Conservation (phyloP, 306 rosid species). For the Ziziphus jujuba region DNA sequence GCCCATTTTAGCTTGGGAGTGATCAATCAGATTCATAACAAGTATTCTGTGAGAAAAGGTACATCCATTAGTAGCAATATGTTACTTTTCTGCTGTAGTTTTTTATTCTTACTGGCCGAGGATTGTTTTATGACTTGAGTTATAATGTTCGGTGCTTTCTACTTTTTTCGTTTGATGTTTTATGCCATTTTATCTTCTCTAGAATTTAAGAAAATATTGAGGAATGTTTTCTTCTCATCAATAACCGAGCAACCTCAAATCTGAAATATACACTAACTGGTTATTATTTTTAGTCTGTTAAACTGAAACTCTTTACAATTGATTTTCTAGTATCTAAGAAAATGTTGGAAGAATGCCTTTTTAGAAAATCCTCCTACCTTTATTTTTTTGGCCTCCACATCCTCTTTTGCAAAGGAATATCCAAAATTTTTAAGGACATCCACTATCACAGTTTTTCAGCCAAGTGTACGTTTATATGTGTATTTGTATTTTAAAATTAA, state of each 20-base stretch:
- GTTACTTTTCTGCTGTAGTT: constrained; percentile 3
- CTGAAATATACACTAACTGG: not conserved
- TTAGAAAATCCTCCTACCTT: too few species aligned
- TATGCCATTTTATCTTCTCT: not conserved
- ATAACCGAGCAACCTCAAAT: not conserved
- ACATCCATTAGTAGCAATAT: constrained; percentile 10
- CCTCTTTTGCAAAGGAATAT: too few species aligned
- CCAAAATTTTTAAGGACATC: too few species aligned
- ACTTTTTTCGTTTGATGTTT: not conserved
- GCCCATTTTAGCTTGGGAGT: constrained; percentile 86
- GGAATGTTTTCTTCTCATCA: not conserved
- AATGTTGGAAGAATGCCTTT: too few species aligned
- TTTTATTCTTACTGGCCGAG: not conserved
- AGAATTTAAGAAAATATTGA: not conserved
- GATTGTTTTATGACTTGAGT: not conserved
- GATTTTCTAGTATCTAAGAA: too few species aligned
- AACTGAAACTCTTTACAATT: too few species aligned
- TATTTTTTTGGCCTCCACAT: too few species aligned
- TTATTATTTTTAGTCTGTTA: constrained; percentile 1
- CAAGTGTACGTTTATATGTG: too few species aligned
- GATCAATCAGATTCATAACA: constrained; percentile 60
- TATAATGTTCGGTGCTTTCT: not conserved
- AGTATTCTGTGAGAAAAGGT: constrained; percentile 83
- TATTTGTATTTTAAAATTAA: too few species aligned
- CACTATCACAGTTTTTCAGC: too few species aligned